These are phyloP conservation scores for Pythium scleroteichum DNA, from an alignment of 352 stramenopile genomes.

Conservation along the genomic window DNA sequence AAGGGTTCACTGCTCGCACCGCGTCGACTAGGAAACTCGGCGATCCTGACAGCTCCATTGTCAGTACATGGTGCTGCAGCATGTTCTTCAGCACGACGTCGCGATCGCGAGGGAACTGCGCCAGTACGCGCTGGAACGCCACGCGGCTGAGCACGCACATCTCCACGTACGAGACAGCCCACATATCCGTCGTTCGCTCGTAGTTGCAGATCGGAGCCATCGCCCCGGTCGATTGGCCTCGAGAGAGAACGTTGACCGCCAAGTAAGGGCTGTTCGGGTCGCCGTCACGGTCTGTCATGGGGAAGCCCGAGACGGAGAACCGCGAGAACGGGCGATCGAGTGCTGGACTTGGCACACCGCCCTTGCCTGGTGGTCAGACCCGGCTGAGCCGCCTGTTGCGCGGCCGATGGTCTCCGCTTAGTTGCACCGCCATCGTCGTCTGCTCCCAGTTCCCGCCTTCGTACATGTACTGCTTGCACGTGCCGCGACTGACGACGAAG, in stretches of 20 bases:
- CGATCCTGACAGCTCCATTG: not conserved
- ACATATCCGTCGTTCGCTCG: slow-evolving; percentile 39
- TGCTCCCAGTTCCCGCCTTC: not conserved
- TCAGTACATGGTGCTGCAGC: not conserved
- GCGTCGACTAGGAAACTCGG: too few species aligned
- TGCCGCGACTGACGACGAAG: slow-evolving; percentile 70
- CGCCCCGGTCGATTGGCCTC: slow-evolving; percentile 30
- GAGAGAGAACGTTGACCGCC: not conserved
- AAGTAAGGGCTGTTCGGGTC: too few species aligned
- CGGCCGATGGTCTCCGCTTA: too few species aligned
- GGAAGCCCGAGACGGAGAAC: too few species aligned
- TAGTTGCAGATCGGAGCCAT: slow-evolving; percentile 63
- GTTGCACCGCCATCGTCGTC: too few species aligned
- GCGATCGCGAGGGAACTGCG: slow-evolving; percentile 37
- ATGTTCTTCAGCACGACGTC: not conserved
- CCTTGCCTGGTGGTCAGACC: too few species aligned
- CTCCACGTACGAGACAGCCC: slow-evolving; percentile 49
- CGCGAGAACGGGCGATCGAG: too few species aligned
- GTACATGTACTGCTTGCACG: slow-evolving; percentile 37
- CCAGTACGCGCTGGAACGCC: slow-evolving; percentile 39
- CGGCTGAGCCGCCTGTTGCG: too few species aligned
- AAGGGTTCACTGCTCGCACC: too few species aligned
- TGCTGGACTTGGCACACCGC: too few species aligned
- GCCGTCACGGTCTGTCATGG: too few species aligned
- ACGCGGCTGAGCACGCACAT: slow-evolving; percentile 50